Conservation (phyloP, 306 rosid species). For the Pyrus bretschneideri region DNA sequence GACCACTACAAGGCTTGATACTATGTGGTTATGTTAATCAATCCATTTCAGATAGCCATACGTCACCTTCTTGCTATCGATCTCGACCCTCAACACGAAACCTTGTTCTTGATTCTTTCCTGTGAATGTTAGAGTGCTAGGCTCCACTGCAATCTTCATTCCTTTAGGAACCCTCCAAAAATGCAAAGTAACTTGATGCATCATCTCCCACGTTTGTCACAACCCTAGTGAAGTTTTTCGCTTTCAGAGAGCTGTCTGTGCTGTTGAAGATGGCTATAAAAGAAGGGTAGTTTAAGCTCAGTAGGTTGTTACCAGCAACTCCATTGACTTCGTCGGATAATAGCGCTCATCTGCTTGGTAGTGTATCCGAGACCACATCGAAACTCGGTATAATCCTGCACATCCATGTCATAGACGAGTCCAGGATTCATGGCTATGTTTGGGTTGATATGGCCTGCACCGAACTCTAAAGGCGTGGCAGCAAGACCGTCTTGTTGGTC, state of each 20-base stretch:
- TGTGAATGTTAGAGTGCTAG: slow-evolving; percentile 5
- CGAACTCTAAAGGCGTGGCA: not conserved
- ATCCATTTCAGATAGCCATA: slow-evolving; percentile 6
- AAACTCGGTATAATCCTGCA: slow-evolving; percentile 11
- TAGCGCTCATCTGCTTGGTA: not conserved
- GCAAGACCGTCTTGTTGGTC: not conserved
- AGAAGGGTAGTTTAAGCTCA: slow-evolving; percentile 14
- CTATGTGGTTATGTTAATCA: not conserved
- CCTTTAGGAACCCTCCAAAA: not conserved
- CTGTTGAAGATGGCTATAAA: not conserved
- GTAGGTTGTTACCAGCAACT: not conserved
- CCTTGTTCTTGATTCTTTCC: not conserved
- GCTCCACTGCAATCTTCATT: not conserved
- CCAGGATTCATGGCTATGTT: slow-evolving; percentile 7
- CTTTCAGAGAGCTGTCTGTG: not conserved
- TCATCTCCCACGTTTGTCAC: slow-evolving; percentile 6
- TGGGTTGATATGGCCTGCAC: slow-evolving; percentile 13
- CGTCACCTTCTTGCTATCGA: not conserved
- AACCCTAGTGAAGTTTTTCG: slow-evolving; percentile 4
- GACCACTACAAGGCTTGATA: slow-evolving; percentile 3
- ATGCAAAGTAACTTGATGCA: not conserved
- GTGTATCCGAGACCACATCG: slow-evolving; percentile 2
- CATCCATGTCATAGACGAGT: not conserved
- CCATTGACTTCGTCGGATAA: not conserved
- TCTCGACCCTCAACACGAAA: not conserved